Evolutionary conservation across 2,329 filamentous ascomycete genomes (phyloP).

Genomic region (Rhinocladiella mackenziei): DNA sequence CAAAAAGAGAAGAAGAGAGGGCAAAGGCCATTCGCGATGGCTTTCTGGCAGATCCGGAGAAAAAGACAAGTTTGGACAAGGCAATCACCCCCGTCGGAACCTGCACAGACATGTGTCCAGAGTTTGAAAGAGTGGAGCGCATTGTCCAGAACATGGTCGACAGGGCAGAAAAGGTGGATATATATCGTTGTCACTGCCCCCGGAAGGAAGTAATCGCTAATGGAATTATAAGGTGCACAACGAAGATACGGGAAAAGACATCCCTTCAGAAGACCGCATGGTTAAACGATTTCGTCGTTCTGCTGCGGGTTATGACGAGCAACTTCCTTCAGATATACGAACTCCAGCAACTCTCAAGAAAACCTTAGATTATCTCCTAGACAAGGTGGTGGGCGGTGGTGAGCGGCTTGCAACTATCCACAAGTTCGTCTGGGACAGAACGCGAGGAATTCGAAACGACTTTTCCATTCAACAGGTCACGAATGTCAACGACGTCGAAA

Average conservation of each 20-base stretch:
- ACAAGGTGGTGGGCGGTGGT: conserved; percentile 49
- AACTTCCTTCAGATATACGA: conserved; percentile 60
- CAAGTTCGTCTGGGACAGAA: conserved; percentile 63
- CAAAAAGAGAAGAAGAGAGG: conserved; percentile 48
- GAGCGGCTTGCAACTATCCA: conserved; percentile 52
- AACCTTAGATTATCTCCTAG: conserved; percentile 48
- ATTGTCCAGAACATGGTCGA: conserved; percentile 61
- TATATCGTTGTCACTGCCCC: too few relatives aligned
- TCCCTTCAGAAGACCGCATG: conserved; percentile 54
- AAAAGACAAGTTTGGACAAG: conserved; percentile 56
- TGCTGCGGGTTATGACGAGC: conserved; percentile 59
- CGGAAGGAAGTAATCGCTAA: too few relatives aligned
- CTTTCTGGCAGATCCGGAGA: conserved; percentile 56
- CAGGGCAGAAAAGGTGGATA: conserved; percentile 54
- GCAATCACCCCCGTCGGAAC: conserved; percentile 60
- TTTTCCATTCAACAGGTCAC: conserved; percentile 60
- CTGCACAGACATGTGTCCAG: conserved; percentile 62
- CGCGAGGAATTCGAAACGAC: conserved; percentile 61
- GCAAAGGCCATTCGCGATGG: conserved; percentile 51
- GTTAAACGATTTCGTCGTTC: conserved; percentile 62
- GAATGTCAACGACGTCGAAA: conserved; percentile 52
- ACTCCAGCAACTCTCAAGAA: conserved; percentile 50
- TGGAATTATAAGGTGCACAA: conserved; percentile 26
- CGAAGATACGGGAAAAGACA: conserved; percentile 26
- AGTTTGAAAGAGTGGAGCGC: conserved; percentile 59